Evolutionary conservation across 345 rosid genomes (phyloP), one percentile per base, ranked within the genome.

Genomic region (Carallia brachiata): DNA sequence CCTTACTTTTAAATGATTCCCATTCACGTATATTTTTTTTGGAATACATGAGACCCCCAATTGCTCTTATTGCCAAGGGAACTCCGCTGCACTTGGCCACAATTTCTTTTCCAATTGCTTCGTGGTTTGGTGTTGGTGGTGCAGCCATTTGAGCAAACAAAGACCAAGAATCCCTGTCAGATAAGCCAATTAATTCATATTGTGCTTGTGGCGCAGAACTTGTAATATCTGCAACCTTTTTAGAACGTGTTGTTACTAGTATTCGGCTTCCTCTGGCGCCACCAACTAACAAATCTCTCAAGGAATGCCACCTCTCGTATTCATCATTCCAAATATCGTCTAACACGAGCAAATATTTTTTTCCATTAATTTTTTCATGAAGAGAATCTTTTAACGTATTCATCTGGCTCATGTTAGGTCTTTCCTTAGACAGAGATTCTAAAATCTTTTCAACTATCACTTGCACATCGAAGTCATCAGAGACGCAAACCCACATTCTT

Each of bases 271-370:
- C 83, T 23, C 3, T 40, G 0, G 64, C 65, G 0, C 72, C 79
- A 55, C 62, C 32, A 55, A 40, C 39, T 2, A 76, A 30, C 7
- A 62, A 28, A n/a, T 61, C 36, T 17, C 9, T 52, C 39, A 80
- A 30, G 2, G 16, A 30, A 7, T 5, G n/a, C 83, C 77, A 75
- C 17, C 36, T 72, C 6, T 44, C 50, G 1, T 6, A 18, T 5
- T 61, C 32, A 2, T 69, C 74, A 27, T 66, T 61, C 79, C 82
- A 79, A 4, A 75, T 48, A 36, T 79, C 68, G 7, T 79, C 79
- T 7, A 75, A 65, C 13, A 75, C 62, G 2, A 75, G 83, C 2
- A 79, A 58, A 19, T 52, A 79, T 27, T 52, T 72, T 16, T 61
- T 62, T 31, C 69, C 56, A 44, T 61, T 47, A 6, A 71, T 64